phyloP scores from a whole-genome alignment of 495 filamentous ascomycete genomes.

The Lasiosphaeria miniovina region DNA sequence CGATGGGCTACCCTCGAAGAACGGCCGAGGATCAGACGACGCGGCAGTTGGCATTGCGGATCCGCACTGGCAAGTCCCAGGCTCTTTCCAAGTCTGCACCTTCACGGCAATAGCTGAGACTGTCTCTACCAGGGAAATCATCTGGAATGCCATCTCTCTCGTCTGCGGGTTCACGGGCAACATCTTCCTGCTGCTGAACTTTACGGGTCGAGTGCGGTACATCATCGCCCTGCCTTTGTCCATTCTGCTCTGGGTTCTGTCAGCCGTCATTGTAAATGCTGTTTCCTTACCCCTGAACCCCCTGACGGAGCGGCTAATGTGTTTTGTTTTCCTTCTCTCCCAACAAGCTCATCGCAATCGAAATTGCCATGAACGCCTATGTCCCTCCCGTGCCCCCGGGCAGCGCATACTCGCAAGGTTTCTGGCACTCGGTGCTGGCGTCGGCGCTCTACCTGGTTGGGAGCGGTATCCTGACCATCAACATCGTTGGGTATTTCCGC shows the following conservation, averaged over 20 bases:
- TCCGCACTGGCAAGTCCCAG: constrained; percentile 48
- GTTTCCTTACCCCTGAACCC: constrained; percentile 1
- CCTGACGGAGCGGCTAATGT: background rate
- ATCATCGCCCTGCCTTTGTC: constrained; percentile 68
- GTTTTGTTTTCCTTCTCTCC: background rate
- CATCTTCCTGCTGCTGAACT: constrained; percentile 71
- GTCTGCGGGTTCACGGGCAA: constrained; percentile 67
- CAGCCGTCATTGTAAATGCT: constrained; percentile 59
- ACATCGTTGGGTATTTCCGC: constrained; percentile 74
- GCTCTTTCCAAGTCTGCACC: background rate
- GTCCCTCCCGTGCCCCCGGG: constrained; percentile 54
- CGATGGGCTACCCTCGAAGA: constrained; percentile 37
- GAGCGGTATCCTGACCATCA: constrained; percentile 63
- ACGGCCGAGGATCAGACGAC: constrained; percentile 37
- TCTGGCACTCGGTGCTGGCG: constrained; percentile 73
- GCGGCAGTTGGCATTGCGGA: constrained; percentile 51
- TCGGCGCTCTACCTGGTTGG: constrained; percentile 63
- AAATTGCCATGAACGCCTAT: constrained; percentile 58
- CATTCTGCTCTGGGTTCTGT: constrained; percentile 66
- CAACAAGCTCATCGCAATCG: constrained; percentile 57
- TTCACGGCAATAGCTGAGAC: too few relatives aligned
- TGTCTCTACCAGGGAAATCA: constrained; percentile 34
- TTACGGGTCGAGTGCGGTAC: constrained; percentile 70
- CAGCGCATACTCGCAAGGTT: constrained; percentile 69
- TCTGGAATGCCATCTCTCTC: constrained; percentile 64